Conservation (phyloP, 2,329 filamentous ascomycete genomes). For the Pseudogymnoascus sp. region DNA sequence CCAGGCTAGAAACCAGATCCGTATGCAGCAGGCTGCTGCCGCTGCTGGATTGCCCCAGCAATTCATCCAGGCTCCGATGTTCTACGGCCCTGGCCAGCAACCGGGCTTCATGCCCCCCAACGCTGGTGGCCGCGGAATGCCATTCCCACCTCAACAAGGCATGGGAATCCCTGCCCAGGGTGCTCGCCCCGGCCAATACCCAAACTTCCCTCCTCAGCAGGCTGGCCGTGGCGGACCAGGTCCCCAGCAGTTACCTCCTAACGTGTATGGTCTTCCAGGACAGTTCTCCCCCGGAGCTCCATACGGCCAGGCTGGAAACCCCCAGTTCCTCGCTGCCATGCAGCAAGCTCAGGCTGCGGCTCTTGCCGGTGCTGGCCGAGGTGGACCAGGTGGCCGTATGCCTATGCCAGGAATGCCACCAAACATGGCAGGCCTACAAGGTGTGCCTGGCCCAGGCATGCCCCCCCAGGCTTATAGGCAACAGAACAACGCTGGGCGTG, state of each 20-base stretch:
- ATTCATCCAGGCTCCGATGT: slow-evolving; percentile 84
- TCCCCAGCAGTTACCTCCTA: slow-evolving; percentile 79
- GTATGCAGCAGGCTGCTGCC: slow-evolving; percentile 94
- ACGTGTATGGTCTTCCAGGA: slow-evolving; percentile 72
- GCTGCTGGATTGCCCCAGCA: slow-evolving; percentile 81
- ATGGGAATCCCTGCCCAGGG: slow-evolving; percentile 67
- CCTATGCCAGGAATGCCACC: slow-evolving; percentile 64
- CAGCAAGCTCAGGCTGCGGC: slow-evolving; percentile 63
- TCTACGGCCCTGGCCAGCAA: slow-evolving; percentile 79
- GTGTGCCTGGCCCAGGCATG: slow-evolving; percentile 41
- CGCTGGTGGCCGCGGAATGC: slow-evolving; percentile 54
- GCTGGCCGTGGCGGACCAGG: slow-evolving; percentile 77
- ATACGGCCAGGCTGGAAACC: slow-evolving; percentile 72
- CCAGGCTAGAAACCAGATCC: slow-evolving; percentile 95
- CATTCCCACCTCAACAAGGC: slow-evolving; percentile 52
- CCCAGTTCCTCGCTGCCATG: slow-evolving; percentile 73
- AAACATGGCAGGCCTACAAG: slow-evolving; percentile 52
- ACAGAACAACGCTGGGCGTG: slow-evolving; percentile 29
- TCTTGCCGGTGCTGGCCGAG: slow-evolving; percentile 35
- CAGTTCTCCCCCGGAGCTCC: slow-evolving; percentile 72
- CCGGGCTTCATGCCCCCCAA: slow-evolving; percentile 56
- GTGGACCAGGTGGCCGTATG: slow-evolving; percentile 46
- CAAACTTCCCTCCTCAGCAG: slow-evolving; percentile 73
- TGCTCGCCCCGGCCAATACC: slow-evolving; percentile 79
- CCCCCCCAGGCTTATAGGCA: slow-evolving; percentile 41